These are phyloP conservation scores for Aspergillus sojae DNA, from an alignment of 2,329 filamentous ascomycete genomes.

Conservation along the genomic window DNA sequence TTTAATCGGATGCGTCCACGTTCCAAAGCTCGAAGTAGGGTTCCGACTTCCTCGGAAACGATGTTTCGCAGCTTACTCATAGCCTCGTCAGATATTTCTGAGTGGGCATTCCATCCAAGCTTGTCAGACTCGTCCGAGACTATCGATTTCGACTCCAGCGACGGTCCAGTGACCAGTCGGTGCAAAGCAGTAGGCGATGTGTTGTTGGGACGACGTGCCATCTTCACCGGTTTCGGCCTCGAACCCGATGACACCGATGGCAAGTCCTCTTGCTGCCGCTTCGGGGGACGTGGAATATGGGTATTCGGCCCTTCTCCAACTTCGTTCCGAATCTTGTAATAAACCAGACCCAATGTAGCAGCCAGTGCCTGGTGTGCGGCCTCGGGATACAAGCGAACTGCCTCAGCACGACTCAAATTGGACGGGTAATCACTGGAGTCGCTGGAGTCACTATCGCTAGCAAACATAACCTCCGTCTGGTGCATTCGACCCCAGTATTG, in stretches of 20 bases:
- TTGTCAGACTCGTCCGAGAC: conserved; percentile 36
- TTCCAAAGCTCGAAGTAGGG: conserved; percentile 39
- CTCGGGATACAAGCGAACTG: conserved; percentile 39
- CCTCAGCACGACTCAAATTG: conserved; percentile 39
- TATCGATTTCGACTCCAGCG: conserved; percentile 36
- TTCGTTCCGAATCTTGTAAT: conserved; percentile 46
- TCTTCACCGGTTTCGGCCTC: conserved; percentile 40
- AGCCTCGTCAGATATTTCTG: conserved; percentile 41
- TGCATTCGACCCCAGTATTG: conserved; percentile 43
- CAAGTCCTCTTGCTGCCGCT: conserved; percentile 40
- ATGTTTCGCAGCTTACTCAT: conserved; percentile 42
- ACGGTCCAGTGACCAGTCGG: conserved; percentile 35
- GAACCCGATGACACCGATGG: conserved; percentile 33
- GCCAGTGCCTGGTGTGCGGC: conserved; percentile 44
- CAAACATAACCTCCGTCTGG: conserved; percentile 29
- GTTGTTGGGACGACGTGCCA: conserved; percentile 34
- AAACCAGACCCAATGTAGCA: conserved; percentile 43
- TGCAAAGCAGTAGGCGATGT: conserved; percentile 36
- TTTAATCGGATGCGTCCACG: conserved; percentile 38
- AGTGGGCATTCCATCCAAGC: conserved; percentile 39
- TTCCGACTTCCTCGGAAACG: conserved; percentile 38
- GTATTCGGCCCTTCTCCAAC: conserved; percentile 37
- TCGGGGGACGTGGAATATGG: conserved; percentile 34
- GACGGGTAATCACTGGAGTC: conserved; percentile 41
- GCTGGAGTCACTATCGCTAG: conserved; percentile 41